A percentile compares a stretch with the other conserved stretches of the same genome.
phyloP scores from a whole-genome alignment of 1,139 yeast genomes.

The Saccharomyces hybrid region DNA sequence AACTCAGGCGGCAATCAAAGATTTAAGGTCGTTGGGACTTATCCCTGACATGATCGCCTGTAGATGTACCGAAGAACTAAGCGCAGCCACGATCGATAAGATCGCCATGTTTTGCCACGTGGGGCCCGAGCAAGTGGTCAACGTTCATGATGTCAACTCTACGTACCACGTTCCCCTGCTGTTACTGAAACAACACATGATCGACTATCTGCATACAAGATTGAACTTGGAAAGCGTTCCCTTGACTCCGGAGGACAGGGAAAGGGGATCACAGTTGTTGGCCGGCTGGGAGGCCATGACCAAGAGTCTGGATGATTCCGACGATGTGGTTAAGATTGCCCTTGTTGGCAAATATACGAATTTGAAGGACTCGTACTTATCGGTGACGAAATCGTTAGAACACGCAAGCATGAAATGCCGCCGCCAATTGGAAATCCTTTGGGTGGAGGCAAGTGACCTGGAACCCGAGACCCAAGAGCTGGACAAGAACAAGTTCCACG shows the following conservation, averaged over 20 bases:
- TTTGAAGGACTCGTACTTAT: conserved; percentile 87
- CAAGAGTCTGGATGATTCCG: conserved; percentile 66
- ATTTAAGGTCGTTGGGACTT: conserved; percentile 88
- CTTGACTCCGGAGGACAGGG: conserved; percentile 45
- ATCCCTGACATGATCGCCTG: conserved; percentile 98
- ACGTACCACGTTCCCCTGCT: conserved; percentile 95
- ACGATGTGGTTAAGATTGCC: conserved; percentile 85
- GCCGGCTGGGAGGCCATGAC: conserved; percentile 76
- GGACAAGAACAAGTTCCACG: conserved; percentile 74
- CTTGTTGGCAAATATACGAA: conserved; percentile 95
- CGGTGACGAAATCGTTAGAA: conserved; percentile 91
- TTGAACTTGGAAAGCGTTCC: conserved; percentile 41
- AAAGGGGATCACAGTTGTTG: conserved; percentile 63
- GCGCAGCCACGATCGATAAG: conserved; percentile 8
- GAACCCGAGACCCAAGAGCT: conserved; percentile 60
- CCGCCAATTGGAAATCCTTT: conserved; percentile 74
- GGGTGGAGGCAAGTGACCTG: conserved; percentile 93
- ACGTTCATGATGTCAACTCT: conserved; percentile 93
- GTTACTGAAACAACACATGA: conserved; percentile 78
- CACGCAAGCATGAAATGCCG: conserved; percentile 88
- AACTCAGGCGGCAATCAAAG: conserved; percentile 97
- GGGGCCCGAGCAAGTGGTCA: conserved; percentile 93
- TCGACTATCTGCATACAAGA: conserved; percentile 64
- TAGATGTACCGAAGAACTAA: conserved; percentile 71
- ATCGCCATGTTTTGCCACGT: conserved; percentile 99